phyloP scores from a whole-genome alignment of 208 protist species.

The Angomonas ambiguus region DNA sequence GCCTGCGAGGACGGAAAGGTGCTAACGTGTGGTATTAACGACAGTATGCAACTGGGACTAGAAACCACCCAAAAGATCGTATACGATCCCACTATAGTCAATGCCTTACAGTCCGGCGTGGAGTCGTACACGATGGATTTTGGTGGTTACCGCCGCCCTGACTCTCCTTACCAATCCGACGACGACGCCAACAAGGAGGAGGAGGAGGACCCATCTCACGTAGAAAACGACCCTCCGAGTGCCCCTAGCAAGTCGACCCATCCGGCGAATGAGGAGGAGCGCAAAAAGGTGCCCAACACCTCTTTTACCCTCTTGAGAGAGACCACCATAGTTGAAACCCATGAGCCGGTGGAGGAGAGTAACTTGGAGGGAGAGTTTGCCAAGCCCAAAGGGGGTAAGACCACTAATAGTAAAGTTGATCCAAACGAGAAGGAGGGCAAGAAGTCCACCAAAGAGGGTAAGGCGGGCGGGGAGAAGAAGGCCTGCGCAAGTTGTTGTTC shows the following conservation, averaged over 20 bases:
- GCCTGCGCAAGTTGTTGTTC: constrained; percentile 28
- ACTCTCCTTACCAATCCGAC: background rate
- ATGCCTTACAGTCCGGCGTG: constrained; percentile 46
- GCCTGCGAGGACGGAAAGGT: constrained; percentile 71
- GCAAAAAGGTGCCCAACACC: background rate
- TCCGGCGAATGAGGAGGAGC: background rate
- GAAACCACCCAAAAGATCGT: constrained; percentile 49
- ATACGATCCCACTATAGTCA: constrained; percentile 38
- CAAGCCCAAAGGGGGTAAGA: background rate
- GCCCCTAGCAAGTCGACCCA: background rate
- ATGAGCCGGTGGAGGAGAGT: background rate
- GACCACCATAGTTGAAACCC: background rate
- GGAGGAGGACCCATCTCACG: background rate
- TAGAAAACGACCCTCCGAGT: background rate
- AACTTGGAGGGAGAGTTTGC: background rate
- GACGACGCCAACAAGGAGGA: background rate
- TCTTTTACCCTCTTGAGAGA: background rate
- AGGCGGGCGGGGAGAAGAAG: constrained; percentile 8
- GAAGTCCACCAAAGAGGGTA: background rate
- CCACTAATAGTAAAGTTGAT: background rate
- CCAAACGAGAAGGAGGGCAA: background rate
- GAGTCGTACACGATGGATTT: constrained; percentile 86
- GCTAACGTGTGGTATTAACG: constrained; percentile 75
- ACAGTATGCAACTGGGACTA: constrained; percentile 78
- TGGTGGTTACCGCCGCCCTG: constrained; percentile 49